Evolutionary conservation across 495 filamentous ascomycete genomes (phyloP).

Genomic region (Xylaria flabelliformis): DNA sequence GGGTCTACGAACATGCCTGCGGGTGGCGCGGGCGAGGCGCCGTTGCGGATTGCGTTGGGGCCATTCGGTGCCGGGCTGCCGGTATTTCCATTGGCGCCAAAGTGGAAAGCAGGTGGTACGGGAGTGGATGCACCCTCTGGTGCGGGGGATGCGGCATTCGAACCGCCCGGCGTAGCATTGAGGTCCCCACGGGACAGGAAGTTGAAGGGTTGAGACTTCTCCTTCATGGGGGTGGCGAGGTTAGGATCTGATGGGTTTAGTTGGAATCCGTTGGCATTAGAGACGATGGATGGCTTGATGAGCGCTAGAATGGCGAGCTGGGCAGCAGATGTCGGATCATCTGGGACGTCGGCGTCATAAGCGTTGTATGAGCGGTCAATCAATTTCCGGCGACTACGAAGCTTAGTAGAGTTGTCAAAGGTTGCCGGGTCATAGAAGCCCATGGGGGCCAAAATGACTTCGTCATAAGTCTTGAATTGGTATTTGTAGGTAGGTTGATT

Average conservation of each 20-base stretch:
- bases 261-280: constrained; percentile 46
- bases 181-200: constrained; percentile 60
- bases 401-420: constrained; percentile 81
- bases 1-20: constrained; percentile 45
- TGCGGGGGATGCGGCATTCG: constrained; percentile 82
- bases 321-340: constrained; percentile 86
- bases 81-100: constrained; percentile 52
- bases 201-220: constrained; percentile 58
- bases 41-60: constrained; percentile 51
- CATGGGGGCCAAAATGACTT: constrained; percentile 88
- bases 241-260: constrained; percentile 43
- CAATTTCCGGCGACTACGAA: constrained; percentile 75
- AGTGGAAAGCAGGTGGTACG: constrained; percentile 60
- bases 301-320: constrained; percentile 77
- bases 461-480: constrained; percentile 93
- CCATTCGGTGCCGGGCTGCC: constrained; percentile 54
- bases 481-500: constrained; percentile 91
- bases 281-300: constrained; percentile 65
- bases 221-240: constrained; percentile 60
- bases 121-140: constrained; percentile 78
- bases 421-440: constrained; percentile 86
- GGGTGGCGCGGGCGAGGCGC: constrained; percentile 55
- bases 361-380: constrained; percentile 88
- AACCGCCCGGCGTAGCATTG: constrained; percentile 78
- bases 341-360: constrained; percentile 82